Evolutionary conservation across 2,329 filamentous ascomycete genomes (phyloP), one percentile per base, ranked within the genome.

Genomic region (Cryoendolithus antarcticus): DNA sequence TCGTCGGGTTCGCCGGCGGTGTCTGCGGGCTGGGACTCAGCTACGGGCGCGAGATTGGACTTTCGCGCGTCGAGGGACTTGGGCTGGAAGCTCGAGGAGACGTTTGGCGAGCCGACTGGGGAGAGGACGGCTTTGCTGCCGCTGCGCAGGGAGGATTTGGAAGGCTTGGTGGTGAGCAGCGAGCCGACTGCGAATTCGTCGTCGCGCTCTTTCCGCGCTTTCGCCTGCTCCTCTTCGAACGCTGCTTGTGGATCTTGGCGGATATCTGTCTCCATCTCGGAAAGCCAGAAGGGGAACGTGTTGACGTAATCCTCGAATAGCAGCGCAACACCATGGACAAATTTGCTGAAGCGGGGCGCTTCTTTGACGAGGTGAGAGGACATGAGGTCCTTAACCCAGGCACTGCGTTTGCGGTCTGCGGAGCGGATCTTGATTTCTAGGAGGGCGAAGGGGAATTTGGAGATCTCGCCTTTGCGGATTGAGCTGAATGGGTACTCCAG

Each of bases 271-370:
- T 95, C 89, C 32, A 96, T 71, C 46, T 93, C 83, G 52, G 81
- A 81, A 28, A 96, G 74, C 91, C 91, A 98, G 66, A 96, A 95
- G 9, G 91, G 91, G 54, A 96, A 78, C 46, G 77, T 88, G 64
- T 96, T 96, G 60, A 98, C 88, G 55, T 94, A 77, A 61, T 98
- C 67, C 54, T 96, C 91, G 50, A 96, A 96, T 2, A 98, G 71
- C 30, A 81, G 80, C 6, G 89, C 88, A 4, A 93, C 80, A 44
- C 91, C 91, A 53, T 98, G 89, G 2, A 93, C 82, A 52, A 96
- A 98, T 61, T 98, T 98, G 53, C 86, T 95, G 65, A 98, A 98
- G 37, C 82, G 77, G 1, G 88, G 85, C 0, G 83, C 80, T 34
- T 86, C 78, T 57, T 94, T 86, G 46, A 98, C 83, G 4, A 98